Percentiles rank a stretch among this genome's conserved stretches.
Evolutionary conservation across 352 stramenopile genomes (phyloP).

Genomic region (Phytophthora sansomeana): DNA sequence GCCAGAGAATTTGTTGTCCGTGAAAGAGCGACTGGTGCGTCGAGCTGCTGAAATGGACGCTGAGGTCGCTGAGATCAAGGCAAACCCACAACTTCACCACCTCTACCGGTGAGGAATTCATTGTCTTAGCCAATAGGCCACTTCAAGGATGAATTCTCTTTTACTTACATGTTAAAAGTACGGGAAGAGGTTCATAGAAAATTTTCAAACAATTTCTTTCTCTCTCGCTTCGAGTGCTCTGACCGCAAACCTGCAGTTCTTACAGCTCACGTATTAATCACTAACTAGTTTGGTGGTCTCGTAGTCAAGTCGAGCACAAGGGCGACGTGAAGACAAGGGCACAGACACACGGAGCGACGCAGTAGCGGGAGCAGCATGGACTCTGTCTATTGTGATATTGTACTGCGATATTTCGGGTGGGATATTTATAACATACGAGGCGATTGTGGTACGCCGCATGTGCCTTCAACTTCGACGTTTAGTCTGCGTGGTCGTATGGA

Average conservation of each 20-base stretch:
- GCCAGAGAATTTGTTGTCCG: conserved; percentile 60
- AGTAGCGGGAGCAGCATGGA: background rate
- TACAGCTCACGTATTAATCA: no score
- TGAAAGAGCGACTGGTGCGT: conserved; percentile 71
- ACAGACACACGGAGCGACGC: background rate
- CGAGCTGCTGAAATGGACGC: conserved; percentile 55
- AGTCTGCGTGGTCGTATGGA: background rate
- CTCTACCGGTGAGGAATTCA: conserved; percentile 57
- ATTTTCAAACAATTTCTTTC: no score
- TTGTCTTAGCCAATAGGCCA: no score
- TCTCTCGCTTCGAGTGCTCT: no score
- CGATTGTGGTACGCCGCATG: background rate
- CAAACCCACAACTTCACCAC: conserved; percentile 69
- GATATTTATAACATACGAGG: background rate
- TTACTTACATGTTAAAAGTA: no score
- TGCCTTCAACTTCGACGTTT: background rate
- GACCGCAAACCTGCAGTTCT: no score
- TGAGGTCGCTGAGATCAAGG: conserved; percentile 63
- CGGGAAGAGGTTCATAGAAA: no score
- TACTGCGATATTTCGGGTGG: background rate
- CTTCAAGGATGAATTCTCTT: no score
- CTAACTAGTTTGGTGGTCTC: no score
- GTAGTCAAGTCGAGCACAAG: no score
- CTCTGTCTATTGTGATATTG: background rate
- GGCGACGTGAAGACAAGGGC: background rate